Conservation (phyloP, 805 yeast species). For the Zygoascus flipseniorum region DNA sequence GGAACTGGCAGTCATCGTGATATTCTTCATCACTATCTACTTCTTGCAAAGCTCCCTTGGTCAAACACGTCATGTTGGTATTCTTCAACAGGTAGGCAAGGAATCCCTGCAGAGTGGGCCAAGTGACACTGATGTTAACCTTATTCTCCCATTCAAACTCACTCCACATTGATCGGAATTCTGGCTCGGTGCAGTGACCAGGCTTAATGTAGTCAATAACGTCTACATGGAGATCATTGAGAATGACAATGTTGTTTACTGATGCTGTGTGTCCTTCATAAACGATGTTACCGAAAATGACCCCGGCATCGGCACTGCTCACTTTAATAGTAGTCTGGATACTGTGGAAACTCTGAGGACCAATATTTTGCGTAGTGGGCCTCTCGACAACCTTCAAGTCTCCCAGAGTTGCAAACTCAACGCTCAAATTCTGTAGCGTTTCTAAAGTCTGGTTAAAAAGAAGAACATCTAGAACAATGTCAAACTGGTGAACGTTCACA, state of each 20-base stretch:
- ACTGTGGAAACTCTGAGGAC: constrained; percentile 95
- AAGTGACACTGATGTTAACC: constrained; percentile 52
- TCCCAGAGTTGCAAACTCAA: constrained; percentile 93
- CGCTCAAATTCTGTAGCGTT: constrained; percentile 83
- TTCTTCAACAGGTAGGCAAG: constrained; percentile 66
- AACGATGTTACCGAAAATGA: constrained; percentile 91
- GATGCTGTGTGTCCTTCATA: constrained; percentile 94
- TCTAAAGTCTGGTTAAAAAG: constrained; percentile 85
- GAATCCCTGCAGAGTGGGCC: constrained; percentile 67
- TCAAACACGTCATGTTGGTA: constrained; percentile 90
- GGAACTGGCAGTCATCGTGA: constrained; percentile 61
- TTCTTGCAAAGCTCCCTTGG: constrained; percentile 68
- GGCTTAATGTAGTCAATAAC: constrained; percentile 97
- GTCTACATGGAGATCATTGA: constrained; percentile 91
- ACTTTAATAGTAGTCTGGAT: constrained; percentile 86
- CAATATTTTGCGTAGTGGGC: constrained; percentile 82
- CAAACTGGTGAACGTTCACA: constrained; percentile 92
- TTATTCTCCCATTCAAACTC: constrained; percentile 99
- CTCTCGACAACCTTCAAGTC: constrained; percentile 91
- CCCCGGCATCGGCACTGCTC: constrained; percentile 96
- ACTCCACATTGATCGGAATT: constrained; percentile 97
- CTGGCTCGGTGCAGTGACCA: constrained; percentile 78
- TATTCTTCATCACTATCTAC: constrained; percentile 20
- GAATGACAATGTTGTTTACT: constrained; percentile 80
- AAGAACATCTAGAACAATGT: constrained; percentile 87